A percentile compares a stretch with the other conserved stretches of the same genome.
These are phyloP conservation scores for Kluyveromyces siamensis DNA, from an alignment of 805 yeast genomes.

Conservation along the genomic window DNA sequence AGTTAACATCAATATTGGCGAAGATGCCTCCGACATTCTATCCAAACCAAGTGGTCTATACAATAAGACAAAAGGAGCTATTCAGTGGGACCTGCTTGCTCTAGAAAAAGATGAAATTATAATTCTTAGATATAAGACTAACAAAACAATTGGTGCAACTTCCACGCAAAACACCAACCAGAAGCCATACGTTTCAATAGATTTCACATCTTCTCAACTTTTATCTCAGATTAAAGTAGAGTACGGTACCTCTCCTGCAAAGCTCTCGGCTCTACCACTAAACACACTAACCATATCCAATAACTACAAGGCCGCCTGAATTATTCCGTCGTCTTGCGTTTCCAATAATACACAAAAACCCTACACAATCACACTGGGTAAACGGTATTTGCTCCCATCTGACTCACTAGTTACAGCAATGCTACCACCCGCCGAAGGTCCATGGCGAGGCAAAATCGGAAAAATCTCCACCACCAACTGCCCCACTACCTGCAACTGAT, in stretches of 20 bases:
- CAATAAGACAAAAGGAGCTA: background rate
- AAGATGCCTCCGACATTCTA: background rate
- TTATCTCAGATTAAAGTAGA: background rate
- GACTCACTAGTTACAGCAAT: background rate
- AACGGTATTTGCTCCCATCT: background rate
- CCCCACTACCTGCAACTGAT: background rate
- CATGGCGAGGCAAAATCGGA: background rate
- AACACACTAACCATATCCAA: slow-evolving; percentile 1
- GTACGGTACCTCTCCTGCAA: background rate
- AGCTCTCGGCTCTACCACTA: background rate
- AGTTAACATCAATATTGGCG: background rate
- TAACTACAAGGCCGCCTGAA: background rate
- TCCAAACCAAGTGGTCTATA: slow-evolving; percentile 1
- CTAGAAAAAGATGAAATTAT: slow-evolving; percentile 1
- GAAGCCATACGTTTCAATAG: background rate
- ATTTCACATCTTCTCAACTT: slow-evolving; percentile 1
- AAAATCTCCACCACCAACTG: background rate
- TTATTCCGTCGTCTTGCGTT: too few species aligned
- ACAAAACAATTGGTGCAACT: background rate
- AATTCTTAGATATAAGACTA: background rate
- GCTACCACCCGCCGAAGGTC: background rate
- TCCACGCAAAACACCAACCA: background rate
- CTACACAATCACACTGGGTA: background rate
- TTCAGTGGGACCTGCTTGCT: slow-evolving; percentile 2
- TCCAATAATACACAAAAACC: too few species aligned